phyloP scores from a whole-genome alignment of 192 early-diverging fungal genomes.

The Gaertneriomyces sp. region DNA sequence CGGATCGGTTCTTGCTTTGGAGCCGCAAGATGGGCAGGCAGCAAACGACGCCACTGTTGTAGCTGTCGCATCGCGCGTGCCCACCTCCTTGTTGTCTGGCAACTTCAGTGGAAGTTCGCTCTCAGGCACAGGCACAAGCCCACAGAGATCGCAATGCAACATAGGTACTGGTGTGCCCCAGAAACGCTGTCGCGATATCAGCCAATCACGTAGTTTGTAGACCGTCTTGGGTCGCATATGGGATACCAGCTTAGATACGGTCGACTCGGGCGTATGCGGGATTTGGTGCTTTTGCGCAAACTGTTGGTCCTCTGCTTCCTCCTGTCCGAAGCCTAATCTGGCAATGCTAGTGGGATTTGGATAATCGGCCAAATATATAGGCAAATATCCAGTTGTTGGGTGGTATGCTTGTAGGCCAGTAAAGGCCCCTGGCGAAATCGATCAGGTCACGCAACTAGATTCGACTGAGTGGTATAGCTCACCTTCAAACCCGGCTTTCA shows the following conservation, averaged over 20 bases:
- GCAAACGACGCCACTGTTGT: too few relatives aligned
- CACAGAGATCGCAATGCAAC: constrained; percentile 79
- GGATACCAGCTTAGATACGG: not conserved
- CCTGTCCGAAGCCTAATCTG: constrained; percentile 4
- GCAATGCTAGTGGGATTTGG: not conserved
- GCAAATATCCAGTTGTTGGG: constrained; percentile 9
- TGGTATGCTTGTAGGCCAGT: constrained; percentile 26
- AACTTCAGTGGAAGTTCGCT: constrained; percentile 73
- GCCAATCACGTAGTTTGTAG: constrained; percentile 90
- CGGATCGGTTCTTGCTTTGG: constrained; percentile 70
- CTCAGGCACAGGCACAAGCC: constrained; percentile 79
- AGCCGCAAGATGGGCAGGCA: not conserved
- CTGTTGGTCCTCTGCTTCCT: constrained; percentile 3
- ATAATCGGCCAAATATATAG: constrained; percentile 20
- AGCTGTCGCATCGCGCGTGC: too few relatives aligned
- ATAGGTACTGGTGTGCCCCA: constrained; percentile 98
- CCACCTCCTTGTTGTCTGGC: constrained; percentile 46
- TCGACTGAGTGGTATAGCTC: not conserved
- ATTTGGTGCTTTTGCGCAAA: constrained; percentile 26
- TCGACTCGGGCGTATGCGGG: not conserved
- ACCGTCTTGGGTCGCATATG: not conserved
- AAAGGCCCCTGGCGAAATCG: constrained; percentile 10
- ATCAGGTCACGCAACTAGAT: not conserved
- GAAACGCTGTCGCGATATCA: constrained; percentile 89
- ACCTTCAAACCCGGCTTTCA: not conserved